phyloP scores from a whole-genome alignment of 306 rosid genomes.

The Astragalus glycyphyllos region DNA sequence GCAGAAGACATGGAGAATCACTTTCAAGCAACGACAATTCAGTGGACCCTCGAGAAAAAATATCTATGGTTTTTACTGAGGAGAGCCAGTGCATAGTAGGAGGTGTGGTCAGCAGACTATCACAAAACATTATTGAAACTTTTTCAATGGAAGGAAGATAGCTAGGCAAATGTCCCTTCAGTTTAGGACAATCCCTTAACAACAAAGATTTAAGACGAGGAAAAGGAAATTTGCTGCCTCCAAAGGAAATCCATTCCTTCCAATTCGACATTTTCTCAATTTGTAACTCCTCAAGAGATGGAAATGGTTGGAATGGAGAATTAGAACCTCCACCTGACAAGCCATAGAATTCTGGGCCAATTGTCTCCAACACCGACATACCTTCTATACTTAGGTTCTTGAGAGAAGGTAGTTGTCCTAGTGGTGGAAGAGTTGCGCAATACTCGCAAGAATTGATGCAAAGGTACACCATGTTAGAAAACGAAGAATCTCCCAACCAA shows the following conservation, averaged over 20 bases:
- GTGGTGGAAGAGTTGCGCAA: constrained; percentile 7
- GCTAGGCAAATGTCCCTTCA: constrained; percentile 2
- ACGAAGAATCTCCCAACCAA: constrained; percentile 21
- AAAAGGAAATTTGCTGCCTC: not conserved
- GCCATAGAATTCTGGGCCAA: constrained; percentile 11
- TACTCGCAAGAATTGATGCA: not conserved
- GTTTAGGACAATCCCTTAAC: not conserved
- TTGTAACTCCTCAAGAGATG: not conserved
- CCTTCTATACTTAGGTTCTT: not conserved
- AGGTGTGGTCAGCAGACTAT: not conserved
- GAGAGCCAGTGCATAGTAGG: constrained; percentile 1
- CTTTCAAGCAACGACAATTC: not conserved
- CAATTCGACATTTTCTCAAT: not conserved
- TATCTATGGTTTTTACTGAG: not conserved
- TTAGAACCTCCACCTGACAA: not conserved
- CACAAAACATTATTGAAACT: not conserved
- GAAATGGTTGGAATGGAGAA: constrained; percentile 26
- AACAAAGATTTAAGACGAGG: not conserved
- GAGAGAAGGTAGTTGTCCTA: constrained; percentile 28
- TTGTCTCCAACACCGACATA: not conserved
- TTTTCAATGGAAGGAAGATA: not conserved
- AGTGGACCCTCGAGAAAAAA: too few relatives aligned
- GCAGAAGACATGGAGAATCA: constrained; percentile 8
- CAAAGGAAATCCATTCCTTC: constrained; percentile 13
- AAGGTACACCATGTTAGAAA: constrained; percentile 11